A percentile compares a stretch with the other conserved stretches of the same genome.
These are phyloP conservation scores for Aspergillaceae sp. DNA, from an alignment of 2,329 filamentous ascomycete species.

Conservation along the genomic window DNA sequence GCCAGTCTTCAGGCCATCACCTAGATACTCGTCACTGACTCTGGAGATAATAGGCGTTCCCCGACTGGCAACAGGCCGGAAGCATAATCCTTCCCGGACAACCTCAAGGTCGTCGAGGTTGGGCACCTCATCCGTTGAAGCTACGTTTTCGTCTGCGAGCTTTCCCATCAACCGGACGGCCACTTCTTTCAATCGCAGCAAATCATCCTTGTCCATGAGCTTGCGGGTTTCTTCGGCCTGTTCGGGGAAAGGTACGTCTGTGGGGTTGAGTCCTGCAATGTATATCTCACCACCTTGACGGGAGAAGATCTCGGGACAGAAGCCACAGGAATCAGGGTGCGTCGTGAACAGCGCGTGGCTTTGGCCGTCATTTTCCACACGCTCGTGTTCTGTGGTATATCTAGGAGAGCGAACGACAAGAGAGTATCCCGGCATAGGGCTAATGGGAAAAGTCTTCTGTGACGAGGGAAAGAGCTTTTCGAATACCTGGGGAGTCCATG, in stretches of 20 bases:
- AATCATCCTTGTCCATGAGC: conserved; percentile 37
- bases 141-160: conserved; percentile 7
- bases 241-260: conserved; percentile 51
- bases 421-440: conserved; percentile 61
- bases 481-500: conserved; percentile 64
- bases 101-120: conserved; percentile 50
- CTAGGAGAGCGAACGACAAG: conserved; percentile 56
- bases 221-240: conserved; percentile 34
- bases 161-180: conserved; percentile 28
- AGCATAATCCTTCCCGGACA: conserved; percentile 60
- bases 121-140: conserved; percentile 15
- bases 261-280: conserved; percentile 62
- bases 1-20: conserved; percentile 37
- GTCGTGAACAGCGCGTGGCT: conserved; percentile 64
- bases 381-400: conserved; percentile 25
- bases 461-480: conserved; percentile 54
- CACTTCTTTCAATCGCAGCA: conserved; percentile 23
- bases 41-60: conserved; percentile 57
- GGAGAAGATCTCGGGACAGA: conserved; percentile 64
- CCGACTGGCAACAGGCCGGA: conserved; percentile 58
- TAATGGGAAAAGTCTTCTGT: conserved; percentile 46
- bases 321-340: conserved; percentile 43
- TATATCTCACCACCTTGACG: conserved; percentile 61
- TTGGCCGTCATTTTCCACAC: conserved; percentile 31
- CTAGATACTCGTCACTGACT: conserved; percentile 50